Conservation (phyloP, 2,329 filamentous ascomycete species). For the Fusarium tjaetaba region DNA sequence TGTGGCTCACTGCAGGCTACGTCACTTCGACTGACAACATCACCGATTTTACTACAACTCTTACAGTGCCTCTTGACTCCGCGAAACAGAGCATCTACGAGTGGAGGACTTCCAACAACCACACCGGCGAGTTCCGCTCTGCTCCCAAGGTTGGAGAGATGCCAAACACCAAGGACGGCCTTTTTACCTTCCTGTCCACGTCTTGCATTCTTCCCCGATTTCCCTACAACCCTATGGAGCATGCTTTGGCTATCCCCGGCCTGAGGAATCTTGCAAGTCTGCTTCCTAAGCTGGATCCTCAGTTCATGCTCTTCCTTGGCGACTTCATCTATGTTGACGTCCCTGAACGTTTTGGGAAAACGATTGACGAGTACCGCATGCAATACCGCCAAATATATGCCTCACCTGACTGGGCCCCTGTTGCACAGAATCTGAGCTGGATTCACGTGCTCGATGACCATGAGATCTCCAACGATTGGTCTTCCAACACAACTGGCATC, state of each 20-base stretch:
- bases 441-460: constrained; percentile 97
- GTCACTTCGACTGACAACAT: constrained; percentile 74
- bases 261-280: constrained; percentile 79
- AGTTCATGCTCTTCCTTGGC: constrained; percentile 84
- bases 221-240: constrained; percentile 85
- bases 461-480: constrained; percentile 96
- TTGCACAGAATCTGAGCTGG: constrained; percentile 87
- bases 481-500: constrained; percentile 80
- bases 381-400: constrained; percentile 97
- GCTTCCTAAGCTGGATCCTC: constrained; percentile 75
- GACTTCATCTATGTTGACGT: constrained; percentile 95
- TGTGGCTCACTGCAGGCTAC: constrained; percentile 74
- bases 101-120: constrained; percentile 87
- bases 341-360: constrained; percentile 78
- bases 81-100: constrained; percentile 79
- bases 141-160: constrained; percentile 76
- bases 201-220: constrained; percentile 94
- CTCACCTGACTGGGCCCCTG: constrained; percentile 87
- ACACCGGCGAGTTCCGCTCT: constrained; percentile 82
- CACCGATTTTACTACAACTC: constrained; percentile 82
- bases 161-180: constrained; percentile 68
- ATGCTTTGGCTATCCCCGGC: constrained; percentile 84
- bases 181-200: constrained; percentile 90
- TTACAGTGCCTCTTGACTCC: constrained; percentile 72
- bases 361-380: constrained; percentile 80